phyloP scores from a whole-genome alignment of 306 rosid species.

The Purshia tridentata region DNA sequence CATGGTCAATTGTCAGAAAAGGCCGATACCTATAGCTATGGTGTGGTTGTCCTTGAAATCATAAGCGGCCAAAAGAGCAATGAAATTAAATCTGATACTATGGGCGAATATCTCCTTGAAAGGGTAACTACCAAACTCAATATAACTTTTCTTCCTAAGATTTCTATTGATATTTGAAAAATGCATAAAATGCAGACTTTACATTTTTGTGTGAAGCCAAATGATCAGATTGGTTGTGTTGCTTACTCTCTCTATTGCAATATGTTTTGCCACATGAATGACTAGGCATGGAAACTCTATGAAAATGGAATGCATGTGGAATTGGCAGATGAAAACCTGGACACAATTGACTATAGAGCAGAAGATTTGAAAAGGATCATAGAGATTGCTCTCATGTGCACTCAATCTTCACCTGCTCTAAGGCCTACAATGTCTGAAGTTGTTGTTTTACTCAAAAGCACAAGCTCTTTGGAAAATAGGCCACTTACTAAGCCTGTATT shows the following conservation, averaged over 20 bases:
- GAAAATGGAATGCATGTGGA: slow-evolving; percentile 41
- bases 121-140: slow-evolving; percentile 36
- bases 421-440: slow-evolving; percentile 76
- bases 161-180: neutral
- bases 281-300: slow-evolving; percentile 57
- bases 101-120: slow-evolving; percentile 61
- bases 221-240: too few species aligned
- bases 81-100: slow-evolving; percentile 36
- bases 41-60: slow-evolving; percentile 66
- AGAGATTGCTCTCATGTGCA: slow-evolving; percentile 58
- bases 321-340: slow-evolving; percentile 46
- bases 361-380: slow-evolving; percentile 51
- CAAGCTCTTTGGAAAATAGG: slow-evolving; percentile 22
- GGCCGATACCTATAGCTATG: slow-evolving; percentile 70
- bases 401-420: slow-evolving; percentile 49
- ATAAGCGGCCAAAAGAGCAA: slow-evolving; percentile 56
- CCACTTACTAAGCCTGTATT: slow-evolving; percentile 57
- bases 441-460: slow-evolving; percentile 49
- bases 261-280: neutral
- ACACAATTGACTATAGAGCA: slow-evolving; percentile 41
- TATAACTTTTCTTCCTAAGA: neutral
- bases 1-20: slow-evolving; percentile 74
- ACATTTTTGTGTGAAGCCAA: too few species aligned
- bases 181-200: neutral
- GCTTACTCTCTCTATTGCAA: too few species aligned